Conservation (phyloP, 768 basidiomycete genomes). For the Russula abietina region DNA sequence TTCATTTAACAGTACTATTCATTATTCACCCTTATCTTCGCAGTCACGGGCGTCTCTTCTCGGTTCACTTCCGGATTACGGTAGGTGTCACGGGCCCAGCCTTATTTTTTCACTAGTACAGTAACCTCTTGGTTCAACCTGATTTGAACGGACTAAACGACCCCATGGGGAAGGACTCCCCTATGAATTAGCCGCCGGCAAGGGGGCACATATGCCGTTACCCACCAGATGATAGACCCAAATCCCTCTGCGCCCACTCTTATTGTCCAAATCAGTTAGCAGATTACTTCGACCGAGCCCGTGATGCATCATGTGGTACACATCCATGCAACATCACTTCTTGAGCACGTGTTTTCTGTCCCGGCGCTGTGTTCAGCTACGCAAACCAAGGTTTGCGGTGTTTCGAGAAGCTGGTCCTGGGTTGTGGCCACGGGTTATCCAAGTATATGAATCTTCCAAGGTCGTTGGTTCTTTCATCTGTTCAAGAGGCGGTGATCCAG, state of each 20-base stretch:
- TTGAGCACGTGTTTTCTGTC: constrained; percentile 4
- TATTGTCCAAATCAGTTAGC: background rate
- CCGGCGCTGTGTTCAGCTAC: background rate
- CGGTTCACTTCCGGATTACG: constrained; percentile 37
- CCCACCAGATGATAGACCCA: background rate
- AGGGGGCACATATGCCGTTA: background rate
- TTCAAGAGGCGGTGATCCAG: constrained; percentile 53
- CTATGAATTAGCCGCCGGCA: background rate
- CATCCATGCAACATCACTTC: background rate
- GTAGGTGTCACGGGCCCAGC: background rate
- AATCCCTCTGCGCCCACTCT: no score
- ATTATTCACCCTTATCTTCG: background rate
- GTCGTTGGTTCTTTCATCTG: constrained; percentile 19
- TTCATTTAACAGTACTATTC: background rate
- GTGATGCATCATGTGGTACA: constrained; percentile 10
- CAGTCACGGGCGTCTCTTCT: constrained; percentile 40
- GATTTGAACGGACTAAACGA: background rate
- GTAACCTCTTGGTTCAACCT: background rate
- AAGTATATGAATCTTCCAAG: background rate
- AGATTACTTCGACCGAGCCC: background rate
- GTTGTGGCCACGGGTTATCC: constrained; percentile 42
- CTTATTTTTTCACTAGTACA: background rate
- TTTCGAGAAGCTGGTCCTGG: constrained; percentile 26
- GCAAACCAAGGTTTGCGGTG: background rate
- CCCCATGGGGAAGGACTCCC: background rate